Evolutionary conservation across 305 asterid species (phyloP).

Genomic region (Fraxinus dipetala): DNA sequence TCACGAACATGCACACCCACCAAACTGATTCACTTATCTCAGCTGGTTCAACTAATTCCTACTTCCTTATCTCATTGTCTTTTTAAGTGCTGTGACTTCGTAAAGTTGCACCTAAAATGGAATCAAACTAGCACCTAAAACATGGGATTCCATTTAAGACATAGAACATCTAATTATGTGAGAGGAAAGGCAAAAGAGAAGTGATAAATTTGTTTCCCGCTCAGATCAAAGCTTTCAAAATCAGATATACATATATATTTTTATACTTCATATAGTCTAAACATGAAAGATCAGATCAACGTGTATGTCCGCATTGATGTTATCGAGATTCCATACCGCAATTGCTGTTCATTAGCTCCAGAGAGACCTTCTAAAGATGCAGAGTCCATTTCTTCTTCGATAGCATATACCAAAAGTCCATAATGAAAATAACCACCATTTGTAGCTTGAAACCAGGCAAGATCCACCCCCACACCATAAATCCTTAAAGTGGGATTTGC

Average conservation of each 20-base stretch:
- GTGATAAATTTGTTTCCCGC: not conserved
- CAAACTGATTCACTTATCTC: not conserved
- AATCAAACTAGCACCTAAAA: not conserved
- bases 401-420: conserved; percentile 71
- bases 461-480: conserved; percentile 68
- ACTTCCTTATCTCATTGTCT: not conserved
- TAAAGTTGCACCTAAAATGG: not conserved
- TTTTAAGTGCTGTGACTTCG: not conserved
- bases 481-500: conserved; percentile 80
- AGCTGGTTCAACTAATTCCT: not conserved
- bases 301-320: not conserved
- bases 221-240: not conserved
- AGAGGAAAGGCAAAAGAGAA: not conserved
- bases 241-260: not conserved
- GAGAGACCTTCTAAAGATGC: conserved; percentile 41
- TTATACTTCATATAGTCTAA: not conserved
- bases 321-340: conserved; percentile 49
- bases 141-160: not conserved
- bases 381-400: conserved; percentile 50
- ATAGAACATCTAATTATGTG: not conserved
- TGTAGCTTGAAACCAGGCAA: conserved; percentile 80
- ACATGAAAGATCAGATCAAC: not conserved
- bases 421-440: conserved; percentile 68
- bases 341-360: conserved; percentile 41
- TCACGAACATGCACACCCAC: not conserved